phyloP scores from a whole-genome alignment of 345 rosid species.

The Kernera saxatilis region DNA sequence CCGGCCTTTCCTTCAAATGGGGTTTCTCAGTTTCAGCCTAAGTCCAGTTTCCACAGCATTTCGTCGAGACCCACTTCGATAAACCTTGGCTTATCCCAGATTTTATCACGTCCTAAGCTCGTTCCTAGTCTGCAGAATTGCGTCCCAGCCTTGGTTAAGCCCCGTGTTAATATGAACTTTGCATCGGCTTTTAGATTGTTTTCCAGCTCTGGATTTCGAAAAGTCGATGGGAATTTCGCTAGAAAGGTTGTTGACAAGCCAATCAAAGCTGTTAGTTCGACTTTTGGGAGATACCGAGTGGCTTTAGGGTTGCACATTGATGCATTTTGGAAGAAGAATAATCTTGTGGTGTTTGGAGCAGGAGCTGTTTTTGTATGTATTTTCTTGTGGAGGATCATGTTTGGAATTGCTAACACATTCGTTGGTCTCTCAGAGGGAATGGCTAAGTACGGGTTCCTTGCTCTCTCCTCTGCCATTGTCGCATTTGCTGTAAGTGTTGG shows the following conservation, averaged over 20 bases:
- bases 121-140: not conserved
- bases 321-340: conserved; percentile 73
- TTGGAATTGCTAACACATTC: conserved; percentile 76
- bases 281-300: conserved; percentile 50
- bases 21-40: conserved; percentile 22
- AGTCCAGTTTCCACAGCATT: conserved; percentile 17
- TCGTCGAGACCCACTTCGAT: conserved; percentile 31
- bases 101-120: conserved; percentile 15
- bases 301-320: conserved; percentile 79
- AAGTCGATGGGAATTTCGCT: conserved; percentile 35
- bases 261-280: conserved; percentile 40
- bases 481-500: conserved; percentile 64
- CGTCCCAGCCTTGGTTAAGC: conserved; percentile 7
- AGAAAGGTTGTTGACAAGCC: conserved; percentile 56
- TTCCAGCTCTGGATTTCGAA: conserved; percentile 40
- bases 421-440: conserved; percentile 85
- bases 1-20: conserved; percentile 20
- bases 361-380: conserved; percentile 59
- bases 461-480: conserved; percentile 84
- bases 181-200: conserved; percentile 42
- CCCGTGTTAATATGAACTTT: conserved; percentile 16
- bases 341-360: conserved; percentile 55
- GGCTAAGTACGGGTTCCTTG: conserved; percentile 91
- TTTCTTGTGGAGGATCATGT: conserved; percentile 85
- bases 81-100: conserved; percentile 34